Percentiles rank a stretch among this genome's conserved stretches.
Evolutionary conservation across 495 filamentous ascomycete species (phyloP).

Genomic region (Trichoderma reesei): DNA sequence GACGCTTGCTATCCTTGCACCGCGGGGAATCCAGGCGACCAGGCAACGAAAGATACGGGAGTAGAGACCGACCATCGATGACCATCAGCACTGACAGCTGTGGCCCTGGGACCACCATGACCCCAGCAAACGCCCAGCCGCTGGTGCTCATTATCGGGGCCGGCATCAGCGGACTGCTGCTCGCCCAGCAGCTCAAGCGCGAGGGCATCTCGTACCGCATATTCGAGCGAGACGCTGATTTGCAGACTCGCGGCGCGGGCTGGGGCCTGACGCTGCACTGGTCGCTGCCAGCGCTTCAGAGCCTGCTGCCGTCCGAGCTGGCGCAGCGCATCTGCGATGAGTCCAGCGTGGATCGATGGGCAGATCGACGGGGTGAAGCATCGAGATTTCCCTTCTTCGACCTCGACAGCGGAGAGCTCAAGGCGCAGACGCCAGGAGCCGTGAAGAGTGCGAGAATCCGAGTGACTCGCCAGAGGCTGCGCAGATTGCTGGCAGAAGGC

Average conservation of each 20-base stretch:
- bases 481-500: constrained; percentile 37
- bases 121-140: neutral
- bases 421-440: constrained; percentile 30
- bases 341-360: constrained; percentile 31
- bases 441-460: constrained; percentile 36
- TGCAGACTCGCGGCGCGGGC: constrained; percentile 38
- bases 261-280: constrained; percentile 55
- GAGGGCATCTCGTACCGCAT: constrained; percentile 31
- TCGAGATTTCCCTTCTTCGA: constrained; percentile 43
- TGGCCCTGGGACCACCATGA: neutral
- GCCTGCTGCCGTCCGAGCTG: constrained; percentile 41
- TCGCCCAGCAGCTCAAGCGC: constrained; percentile 48
- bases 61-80: neutral
- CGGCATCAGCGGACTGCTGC: constrained; percentile 48
- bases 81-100: neutral
- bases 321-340: constrained; percentile 35
- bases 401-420: constrained; percentile 37
- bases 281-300: constrained; percentile 40
- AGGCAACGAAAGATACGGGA: neutral
- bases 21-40: neutral
- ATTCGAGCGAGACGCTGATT: constrained; percentile 44
- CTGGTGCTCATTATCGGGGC: constrained; percentile 48
- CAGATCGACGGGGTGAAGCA: constrained; percentile 16
- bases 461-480: constrained; percentile 38
- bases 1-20: neutral